A percentile compares a stretch with the other conserved stretches of the same genome.
Evolutionary conservation across 2,329 filamentous ascomycete genomes (phyloP).

Genomic region (Xylariaceae sp.): DNA sequence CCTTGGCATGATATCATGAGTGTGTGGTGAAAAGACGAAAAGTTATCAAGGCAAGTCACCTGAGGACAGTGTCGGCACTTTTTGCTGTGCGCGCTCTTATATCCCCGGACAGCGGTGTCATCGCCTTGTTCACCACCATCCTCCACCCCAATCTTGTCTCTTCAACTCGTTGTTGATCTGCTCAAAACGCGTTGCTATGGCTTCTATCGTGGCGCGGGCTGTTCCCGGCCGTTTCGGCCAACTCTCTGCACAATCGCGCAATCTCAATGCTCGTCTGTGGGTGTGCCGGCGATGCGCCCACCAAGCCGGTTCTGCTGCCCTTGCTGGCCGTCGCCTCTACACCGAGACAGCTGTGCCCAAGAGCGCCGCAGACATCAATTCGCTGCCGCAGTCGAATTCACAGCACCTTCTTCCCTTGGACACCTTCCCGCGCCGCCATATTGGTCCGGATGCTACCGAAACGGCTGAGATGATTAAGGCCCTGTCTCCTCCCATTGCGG

Average conservation of each 20-base stretch:
- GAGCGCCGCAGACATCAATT: constrained; percentile 16
- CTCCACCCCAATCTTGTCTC: too few relatives aligned
- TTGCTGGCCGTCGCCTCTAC: constrained; percentile 16
- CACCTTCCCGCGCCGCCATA: constrained; percentile 77
- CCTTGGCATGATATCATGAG: too few relatives aligned
- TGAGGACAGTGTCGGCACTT: too few relatives aligned
- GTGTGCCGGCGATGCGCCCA: constrained; percentile 20
- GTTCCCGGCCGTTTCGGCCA: constrained; percentile 29
- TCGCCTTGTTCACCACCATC: too few relatives aligned
- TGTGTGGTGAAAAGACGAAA: too few relatives aligned
- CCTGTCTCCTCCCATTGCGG: constrained; percentile 68
- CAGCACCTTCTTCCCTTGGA: constrained; percentile 41
- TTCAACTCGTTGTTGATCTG: constrained; percentile 1
- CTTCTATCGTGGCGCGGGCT: constrained; percentile 26
- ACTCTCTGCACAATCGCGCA: constrained; percentile 25
- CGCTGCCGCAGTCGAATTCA: constrained; percentile 18
- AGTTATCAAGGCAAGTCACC: too few relatives aligned
- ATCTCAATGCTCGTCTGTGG: constrained; percentile 19
- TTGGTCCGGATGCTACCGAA: constrained; percentile 71
- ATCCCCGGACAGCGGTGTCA: too few relatives aligned
- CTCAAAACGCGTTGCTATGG: constrained; percentile 11
- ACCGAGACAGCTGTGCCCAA: constrained; percentile 10
- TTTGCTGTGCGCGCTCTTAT: too few relatives aligned
- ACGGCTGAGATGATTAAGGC: constrained; percentile 74
- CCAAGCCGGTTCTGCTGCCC: constrained; percentile 9